A percentile compares a stretch with the other conserved stretches of the same genome.
Evolutionary conservation across 768 basidiomycete genomes (phyloP).

Genomic region (Boletus reticuloceps): DNA sequence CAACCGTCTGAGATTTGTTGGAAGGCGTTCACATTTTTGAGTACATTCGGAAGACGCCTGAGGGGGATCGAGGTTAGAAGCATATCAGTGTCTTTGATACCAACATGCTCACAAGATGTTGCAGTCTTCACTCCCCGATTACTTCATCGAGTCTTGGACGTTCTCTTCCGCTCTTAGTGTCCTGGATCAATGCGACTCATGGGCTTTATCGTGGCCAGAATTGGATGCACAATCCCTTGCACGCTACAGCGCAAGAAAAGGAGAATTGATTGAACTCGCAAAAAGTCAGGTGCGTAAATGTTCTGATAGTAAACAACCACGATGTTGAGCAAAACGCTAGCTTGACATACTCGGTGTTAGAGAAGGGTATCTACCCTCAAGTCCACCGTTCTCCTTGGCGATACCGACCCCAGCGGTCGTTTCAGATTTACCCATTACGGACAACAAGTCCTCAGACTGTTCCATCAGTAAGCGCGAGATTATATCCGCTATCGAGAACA

Average conservation of each 20-base stretch:
- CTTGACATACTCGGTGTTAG: slow-evolving; percentile 82
- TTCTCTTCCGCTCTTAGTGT: slow-evolving; percentile 87
- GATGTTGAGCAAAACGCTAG: slow-evolving; percentile 39
- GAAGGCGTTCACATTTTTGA: slow-evolving; percentile 73
- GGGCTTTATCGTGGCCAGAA: slow-evolving; percentile 49
- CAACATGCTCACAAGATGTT: slow-evolving; percentile 19
- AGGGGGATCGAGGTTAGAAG: slow-evolving; percentile 67
- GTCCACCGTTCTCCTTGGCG: slow-evolving; percentile 69
- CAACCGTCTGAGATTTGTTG: slow-evolving; percentile 67
- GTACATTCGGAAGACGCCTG: slow-evolving; percentile 70
- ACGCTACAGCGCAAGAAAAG: slow-evolving; percentile 71
- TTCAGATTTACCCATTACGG: slow-evolving; percentile 14
- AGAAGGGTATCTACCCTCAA: slow-evolving; percentile 65
- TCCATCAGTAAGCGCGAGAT: slow-evolving; percentile 62
- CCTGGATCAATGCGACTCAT: slow-evolving; percentile 74
- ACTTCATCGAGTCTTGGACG: slow-evolving; percentile 91
- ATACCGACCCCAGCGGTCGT: slow-evolving; percentile 16
- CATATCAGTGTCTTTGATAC: not conserved
- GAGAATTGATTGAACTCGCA: slow-evolving; percentile 89
- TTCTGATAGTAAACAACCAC: not conserved
- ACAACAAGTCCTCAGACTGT: slow-evolving; percentile 21
- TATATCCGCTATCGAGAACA: slow-evolving; percentile 50
- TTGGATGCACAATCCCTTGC: slow-evolving; percentile 47
- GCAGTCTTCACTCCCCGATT: slow-evolving; percentile 52
- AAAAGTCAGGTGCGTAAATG: slow-evolving; percentile 67